A percentile compares a stretch with the other conserved stretches of the same genome.
These are phyloP conservation scores for Juglanconis juglandina DNA, from an alignment of 2,329 filamentous ascomycete genomes.

Conservation along the genomic window DNA sequence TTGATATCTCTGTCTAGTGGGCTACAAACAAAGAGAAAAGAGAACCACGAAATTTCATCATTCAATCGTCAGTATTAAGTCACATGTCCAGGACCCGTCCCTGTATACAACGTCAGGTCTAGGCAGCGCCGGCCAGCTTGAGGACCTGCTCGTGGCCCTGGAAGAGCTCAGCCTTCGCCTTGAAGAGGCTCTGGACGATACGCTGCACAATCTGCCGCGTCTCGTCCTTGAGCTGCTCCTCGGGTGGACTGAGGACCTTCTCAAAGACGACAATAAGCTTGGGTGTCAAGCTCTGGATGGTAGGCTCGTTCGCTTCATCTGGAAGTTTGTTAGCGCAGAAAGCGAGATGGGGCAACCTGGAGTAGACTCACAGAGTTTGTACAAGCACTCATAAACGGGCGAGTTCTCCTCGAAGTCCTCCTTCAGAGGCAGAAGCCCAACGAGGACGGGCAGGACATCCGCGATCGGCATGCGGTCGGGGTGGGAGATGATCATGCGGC, in stretches of 20 bases:
- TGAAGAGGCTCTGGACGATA: conserved; percentile 51
- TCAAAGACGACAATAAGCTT: conserved; percentile 69
- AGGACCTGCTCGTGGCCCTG: conserved; percentile 27
- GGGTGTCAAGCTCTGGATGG: conserved; percentile 66
- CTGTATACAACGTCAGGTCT: neutral
- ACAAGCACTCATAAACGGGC: conserved; percentile 86
- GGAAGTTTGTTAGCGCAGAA: conserved; percentile 12
- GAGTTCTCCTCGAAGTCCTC: conserved; percentile 97
- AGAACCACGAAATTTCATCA: conserved; percentile 12
- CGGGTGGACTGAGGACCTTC: conserved; percentile 66
- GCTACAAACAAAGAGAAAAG: conserved; percentile 5
- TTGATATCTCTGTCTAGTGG: conserved; percentile 19
- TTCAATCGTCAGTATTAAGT: conserved; percentile 14
- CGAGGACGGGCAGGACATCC: conserved; percentile 77
- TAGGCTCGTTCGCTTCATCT: conserved; percentile 67
- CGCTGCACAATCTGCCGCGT: conserved; percentile 64
- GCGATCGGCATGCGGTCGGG: conserved; percentile 76
- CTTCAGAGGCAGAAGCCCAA: conserved; percentile 77
- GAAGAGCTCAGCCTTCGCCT: conserved; percentile 31
- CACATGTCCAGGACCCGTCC: neutral
- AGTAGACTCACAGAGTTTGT: conserved; percentile 68
- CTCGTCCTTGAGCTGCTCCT: conserved; percentile 72
- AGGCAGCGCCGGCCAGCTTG: conserved; percentile 26
- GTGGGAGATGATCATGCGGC: conserved; percentile 87
- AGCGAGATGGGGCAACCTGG: neutral